These are phyloP conservation scores for Talaromyces funiculosus DNA, from an alignment of 2,329 filamentous ascomycete genomes.

Conservation along the genomic window DNA sequence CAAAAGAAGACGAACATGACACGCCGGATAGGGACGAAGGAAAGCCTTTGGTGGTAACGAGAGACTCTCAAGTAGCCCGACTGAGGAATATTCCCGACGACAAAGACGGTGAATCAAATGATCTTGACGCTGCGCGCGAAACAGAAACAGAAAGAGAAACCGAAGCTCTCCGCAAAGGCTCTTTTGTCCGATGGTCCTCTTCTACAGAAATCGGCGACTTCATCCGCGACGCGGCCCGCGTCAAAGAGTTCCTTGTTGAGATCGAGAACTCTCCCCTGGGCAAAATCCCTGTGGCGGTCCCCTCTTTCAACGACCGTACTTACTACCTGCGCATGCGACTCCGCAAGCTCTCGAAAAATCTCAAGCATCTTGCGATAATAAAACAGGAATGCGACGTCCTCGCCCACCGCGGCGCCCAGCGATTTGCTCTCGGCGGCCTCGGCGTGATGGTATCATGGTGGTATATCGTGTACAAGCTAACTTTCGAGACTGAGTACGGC, in stretches of 20 bases:
- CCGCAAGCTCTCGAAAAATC: slow-evolving; percentile 62
- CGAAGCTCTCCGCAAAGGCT: slow-evolving; percentile 36
- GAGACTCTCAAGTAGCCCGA: slow-evolving; percentile 34
- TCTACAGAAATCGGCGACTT: slow-evolving; percentile 92
- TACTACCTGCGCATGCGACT: slow-evolving; percentile 77
- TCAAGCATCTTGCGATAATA: slow-evolving; percentile 64
- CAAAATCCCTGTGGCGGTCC: slow-evolving; percentile 68
- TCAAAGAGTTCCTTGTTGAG: slow-evolving; percentile 75
- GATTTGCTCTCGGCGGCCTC: slow-evolving; percentile 75
- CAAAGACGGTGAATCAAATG: not conserved
- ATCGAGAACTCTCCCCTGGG: slow-evolving; percentile 66
- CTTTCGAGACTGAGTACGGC: slow-evolving; percentile 67
- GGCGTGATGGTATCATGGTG: slow-evolving; percentile 70
- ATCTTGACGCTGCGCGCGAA: slow-evolving; percentile 15
- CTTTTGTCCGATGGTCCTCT: slow-evolving; percentile 80
- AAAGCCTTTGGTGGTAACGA: not conserved
- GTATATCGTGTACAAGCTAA: slow-evolving; percentile 67
- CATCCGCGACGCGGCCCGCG: slow-evolving; percentile 79
- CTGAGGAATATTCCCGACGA: slow-evolving; percentile 10
- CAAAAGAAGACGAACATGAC: slow-evolving; percentile 31
- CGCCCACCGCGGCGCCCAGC: slow-evolving; percentile 70
- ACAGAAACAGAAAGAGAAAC: slow-evolving; percentile 35
- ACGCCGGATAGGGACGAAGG: slow-evolving; percentile 40
- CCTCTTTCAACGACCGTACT: slow-evolving; percentile 84
- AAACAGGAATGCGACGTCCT: slow-evolving; percentile 76